These are phyloP conservation scores for Aspergillus alliaceus DNA, from an alignment of 2,329 filamentous ascomycete genomes.

Conservation along the genomic window DNA sequence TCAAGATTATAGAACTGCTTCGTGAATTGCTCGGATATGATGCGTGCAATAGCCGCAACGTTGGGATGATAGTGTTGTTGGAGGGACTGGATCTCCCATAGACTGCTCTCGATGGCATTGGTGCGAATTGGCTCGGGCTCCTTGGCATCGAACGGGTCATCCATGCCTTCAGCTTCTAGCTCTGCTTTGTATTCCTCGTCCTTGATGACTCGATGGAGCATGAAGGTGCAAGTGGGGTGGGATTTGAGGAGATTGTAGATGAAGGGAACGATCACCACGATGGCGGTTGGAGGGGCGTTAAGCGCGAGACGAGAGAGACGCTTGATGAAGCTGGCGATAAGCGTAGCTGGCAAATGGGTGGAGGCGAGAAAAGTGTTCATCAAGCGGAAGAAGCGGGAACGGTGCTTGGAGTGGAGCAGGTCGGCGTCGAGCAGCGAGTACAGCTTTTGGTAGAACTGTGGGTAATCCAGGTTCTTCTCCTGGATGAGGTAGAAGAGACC, in stretches of 20 bases:
- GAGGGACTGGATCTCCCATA: slow-evolving; percentile 92
- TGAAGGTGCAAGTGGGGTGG: slow-evolving; percentile 90
- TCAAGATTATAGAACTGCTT: slow-evolving; percentile 95
- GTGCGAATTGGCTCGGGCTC: slow-evolving; percentile 85
- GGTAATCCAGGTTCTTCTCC: slow-evolving; percentile 92
- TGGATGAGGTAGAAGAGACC: slow-evolving; percentile 95
- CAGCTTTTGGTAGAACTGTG: slow-evolving; percentile 87
- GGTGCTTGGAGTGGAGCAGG: slow-evolving; percentile 89
- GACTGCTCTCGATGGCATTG: slow-evolving; percentile 80
- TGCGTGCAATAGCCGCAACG: slow-evolving; percentile 88
- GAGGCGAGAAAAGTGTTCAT: slow-evolving; percentile 88
- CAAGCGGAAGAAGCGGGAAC: slow-evolving; percentile 88
- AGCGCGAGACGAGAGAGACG: slow-evolving; percentile 80
- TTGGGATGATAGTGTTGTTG: slow-evolving; percentile 96
- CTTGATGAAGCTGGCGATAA: slow-evolving; percentile 96
- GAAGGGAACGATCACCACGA: slow-evolving; percentile 88
- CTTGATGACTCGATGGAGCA: slow-evolving; percentile 78
- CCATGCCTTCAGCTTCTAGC: slow-evolving; percentile 62
- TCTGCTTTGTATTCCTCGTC: slow-evolving; percentile 58
- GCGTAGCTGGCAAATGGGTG: slow-evolving; percentile 83
- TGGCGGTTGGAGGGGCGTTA: slow-evolving; percentile 83
- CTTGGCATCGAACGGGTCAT: slow-evolving; percentile 74
- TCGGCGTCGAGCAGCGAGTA: slow-evolving; percentile 87
- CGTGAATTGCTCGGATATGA: slow-evolving; percentile 94
- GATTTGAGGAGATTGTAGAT: slow-evolving; percentile 91